A percentile compares a stretch with the other conserved stretches of the same genome.
Conservation (phyloP, 441 rosid species). For the Croton laevigatus region DNA sequence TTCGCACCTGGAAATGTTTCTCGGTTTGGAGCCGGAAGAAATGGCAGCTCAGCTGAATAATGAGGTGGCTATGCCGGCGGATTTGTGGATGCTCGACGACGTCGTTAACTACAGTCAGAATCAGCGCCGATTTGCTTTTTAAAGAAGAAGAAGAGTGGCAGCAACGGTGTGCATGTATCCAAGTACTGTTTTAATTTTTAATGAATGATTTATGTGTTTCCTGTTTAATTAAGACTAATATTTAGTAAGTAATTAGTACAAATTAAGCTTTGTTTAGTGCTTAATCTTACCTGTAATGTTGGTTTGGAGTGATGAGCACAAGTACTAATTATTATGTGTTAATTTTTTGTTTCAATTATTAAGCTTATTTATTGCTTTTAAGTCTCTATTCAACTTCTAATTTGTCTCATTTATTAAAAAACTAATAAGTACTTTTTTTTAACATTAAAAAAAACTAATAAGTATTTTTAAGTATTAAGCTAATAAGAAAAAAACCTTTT, state of each 20-base stretch:
- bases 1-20: conserved; percentile 52
- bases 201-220: neutral
- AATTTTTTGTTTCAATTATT: no score
- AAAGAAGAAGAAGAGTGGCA: neutral
- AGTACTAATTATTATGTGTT: no score
- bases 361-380: neutral
- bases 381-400: no score
- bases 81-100: conserved; percentile 70
- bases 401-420: no score
- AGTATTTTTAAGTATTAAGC: no score
- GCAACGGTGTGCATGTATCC: neutral
- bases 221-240: neutral
- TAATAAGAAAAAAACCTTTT: no score
- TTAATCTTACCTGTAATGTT: no score
- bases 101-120: conserved; percentile 35
- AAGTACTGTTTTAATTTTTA: neutral
- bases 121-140: conserved; percentile 23
- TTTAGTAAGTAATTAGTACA: neutral
- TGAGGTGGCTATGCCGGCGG: conserved; percentile 23
- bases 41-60: conserved; percentile 23
- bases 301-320: no score
- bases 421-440: no score
- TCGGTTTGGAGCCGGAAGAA: conserved; percentile 42
- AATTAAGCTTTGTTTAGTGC: no score
- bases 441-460: no score